Evolutionary conservation across 371 early-diverging fungal species (phyloP).

Genomic region (Lichtheimia ramosa): DNA sequence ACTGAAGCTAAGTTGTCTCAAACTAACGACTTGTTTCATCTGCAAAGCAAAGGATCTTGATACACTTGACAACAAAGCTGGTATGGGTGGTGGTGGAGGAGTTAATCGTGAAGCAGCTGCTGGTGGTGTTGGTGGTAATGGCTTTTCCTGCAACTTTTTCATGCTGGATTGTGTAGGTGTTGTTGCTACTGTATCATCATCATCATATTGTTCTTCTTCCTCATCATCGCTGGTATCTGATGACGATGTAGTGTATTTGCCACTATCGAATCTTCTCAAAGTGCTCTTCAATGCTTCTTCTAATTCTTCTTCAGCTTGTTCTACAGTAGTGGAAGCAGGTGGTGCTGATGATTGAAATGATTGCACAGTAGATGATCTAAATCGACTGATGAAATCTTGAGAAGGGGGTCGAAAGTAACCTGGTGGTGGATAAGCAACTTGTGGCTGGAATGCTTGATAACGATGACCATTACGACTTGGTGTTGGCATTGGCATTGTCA

Average conservation of each 20-base stretch:
- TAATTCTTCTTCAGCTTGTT: constrained; percentile 10
- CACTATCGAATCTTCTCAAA: constrained; percentile 6
- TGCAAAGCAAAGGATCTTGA: constrained; percentile 13
- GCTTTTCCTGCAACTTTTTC: not conserved
- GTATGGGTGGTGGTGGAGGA: constrained; percentile 4
- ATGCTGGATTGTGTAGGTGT: not conserved
- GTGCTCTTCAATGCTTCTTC: not conserved
- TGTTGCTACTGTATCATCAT: not conserved
- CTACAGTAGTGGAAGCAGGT: no score
- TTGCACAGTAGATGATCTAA: constrained; percentile 14
- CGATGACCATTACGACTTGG: not conserved
- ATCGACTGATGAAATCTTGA: constrained; percentile 15
- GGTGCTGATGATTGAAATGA: constrained; percentile 5
- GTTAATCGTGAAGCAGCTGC: not conserved
- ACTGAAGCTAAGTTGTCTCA: constrained; percentile 25
- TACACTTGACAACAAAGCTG: constrained; percentile 15
- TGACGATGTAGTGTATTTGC: constrained; percentile 3
- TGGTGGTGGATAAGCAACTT: constrained; percentile 15
- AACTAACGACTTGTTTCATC: constrained; percentile 13
- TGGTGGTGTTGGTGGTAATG: constrained; percentile 11
- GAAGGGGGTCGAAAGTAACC: constrained; percentile 13
- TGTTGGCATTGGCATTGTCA: constrained; percentile 1
- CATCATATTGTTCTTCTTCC: not conserved
- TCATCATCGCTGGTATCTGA: constrained; percentile 14
- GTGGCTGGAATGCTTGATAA: not conserved